Base-by-base conservation (phyloP, 345 rosid genomes). In the Salix koriyanagi region DNA sequence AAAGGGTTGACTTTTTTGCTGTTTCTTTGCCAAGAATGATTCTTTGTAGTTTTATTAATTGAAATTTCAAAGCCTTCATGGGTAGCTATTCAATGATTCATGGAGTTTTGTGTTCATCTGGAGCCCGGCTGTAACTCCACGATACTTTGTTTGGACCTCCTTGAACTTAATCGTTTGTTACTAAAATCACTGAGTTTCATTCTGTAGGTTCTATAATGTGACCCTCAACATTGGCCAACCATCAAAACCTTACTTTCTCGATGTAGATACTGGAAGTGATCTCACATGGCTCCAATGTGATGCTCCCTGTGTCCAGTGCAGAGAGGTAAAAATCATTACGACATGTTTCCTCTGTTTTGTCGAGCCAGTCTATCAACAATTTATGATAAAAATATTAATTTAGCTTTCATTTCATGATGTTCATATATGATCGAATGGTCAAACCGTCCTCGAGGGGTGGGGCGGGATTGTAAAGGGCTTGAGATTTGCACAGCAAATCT, bases 241-340 rank as follows among this genome's bases (percentile, higher is more conserved):
- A 65, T 81, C 96, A 48, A 88, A 79, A 75, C 99, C 99, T 6
- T 95, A 93, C 84, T 95, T 86, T 86, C 93, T 95, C 69, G 97
- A 95, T 87, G 86, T 91, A 56, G 97, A 95, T 62, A 90, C 99
- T 1, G 99, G 99, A 58, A 95, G 97, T 80, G 99, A 95, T 81
- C 96, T 95, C 79, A 93, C 97, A 65, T 93, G 97, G 99, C 97
- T 95, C 83, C 99, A 95, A 72, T 95, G 99, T 50, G 90, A 93
- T 83, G 96, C 89, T 52, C 97, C 98, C 66, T 87, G 94, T 74
- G 91, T 77, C 74, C 90, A 62, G 3, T 91, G 96, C 79, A 65
- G 83, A 58, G 88, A 85, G 97, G 96, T 84, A 77, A 66, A 12
- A 4, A 50, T 7, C 12, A 34, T n/a, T 32, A 8, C 52, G n/a